Evolutionary conservation across 2,329 filamentous ascomycete genomes (phyloP).

Genomic region (Daldinia sp.): DNA sequence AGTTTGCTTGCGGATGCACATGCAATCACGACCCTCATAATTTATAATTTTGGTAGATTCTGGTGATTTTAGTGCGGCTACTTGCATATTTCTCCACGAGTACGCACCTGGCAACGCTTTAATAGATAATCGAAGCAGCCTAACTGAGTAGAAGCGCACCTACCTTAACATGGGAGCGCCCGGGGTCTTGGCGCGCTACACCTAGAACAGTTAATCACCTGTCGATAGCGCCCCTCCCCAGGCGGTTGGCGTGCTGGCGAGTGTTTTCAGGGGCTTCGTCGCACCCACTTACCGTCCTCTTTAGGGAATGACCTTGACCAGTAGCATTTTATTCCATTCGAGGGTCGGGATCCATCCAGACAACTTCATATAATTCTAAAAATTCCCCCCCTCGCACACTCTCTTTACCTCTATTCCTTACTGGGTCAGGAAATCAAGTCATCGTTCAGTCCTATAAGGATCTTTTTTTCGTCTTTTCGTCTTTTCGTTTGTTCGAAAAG

Average conservation of each 20-base stretch:
- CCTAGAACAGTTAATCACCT: conserved; percentile 19
- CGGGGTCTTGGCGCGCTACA: conserved; percentile 26
- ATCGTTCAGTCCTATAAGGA: not conserved
- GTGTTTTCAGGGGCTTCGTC: conserved; percentile 38
- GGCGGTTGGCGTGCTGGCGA: conserved; percentile 23
- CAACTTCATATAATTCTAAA: conserved; percentile 37
- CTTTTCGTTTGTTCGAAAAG: not conserved
- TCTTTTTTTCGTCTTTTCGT: not conserved
- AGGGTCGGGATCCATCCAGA: conserved; percentile 32
- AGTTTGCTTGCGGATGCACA: conserved; percentile 1
- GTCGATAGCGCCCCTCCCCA: conserved; percentile 27
- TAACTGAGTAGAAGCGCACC: too few species aligned
- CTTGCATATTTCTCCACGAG: conserved; percentile 9
- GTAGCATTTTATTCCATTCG: conserved; percentile 36
- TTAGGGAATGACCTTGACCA: conserved; percentile 36
- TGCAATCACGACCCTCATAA: conserved; percentile 12
- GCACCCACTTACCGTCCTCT: conserved; percentile 35
- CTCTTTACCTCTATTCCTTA: conserved; percentile 16
- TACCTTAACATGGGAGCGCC: conserved; percentile 30
- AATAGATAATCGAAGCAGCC: conserved; percentile 24
- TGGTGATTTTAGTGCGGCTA: conserved; percentile 23
- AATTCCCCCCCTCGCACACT: conserved; percentile 23
- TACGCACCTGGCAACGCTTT: conserved; percentile 20
- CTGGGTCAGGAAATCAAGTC: conserved; percentile 14
- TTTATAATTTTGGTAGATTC: too few species aligned